Base-by-base conservation (phyloP, 2,329 filamentous ascomycete genomes). In the Aspergillus sp. region DNA sequence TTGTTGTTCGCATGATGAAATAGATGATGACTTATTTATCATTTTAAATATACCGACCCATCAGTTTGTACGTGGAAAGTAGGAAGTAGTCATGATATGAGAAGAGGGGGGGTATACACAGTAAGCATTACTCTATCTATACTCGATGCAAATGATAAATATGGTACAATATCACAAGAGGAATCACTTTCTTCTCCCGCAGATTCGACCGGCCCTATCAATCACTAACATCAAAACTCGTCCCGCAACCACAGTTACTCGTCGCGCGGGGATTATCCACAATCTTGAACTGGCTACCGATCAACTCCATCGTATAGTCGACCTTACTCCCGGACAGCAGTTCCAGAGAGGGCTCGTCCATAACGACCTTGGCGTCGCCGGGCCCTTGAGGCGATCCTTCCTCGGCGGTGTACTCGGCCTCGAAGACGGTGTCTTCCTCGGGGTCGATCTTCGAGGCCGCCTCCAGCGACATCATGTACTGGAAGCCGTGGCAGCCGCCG, bases 401-500 rank as follows among this genome's bases (percentile, higher is more conserved):
- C 32, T 76, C 72, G 6, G 63, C 50, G 14, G 55, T 22, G 46
- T 45, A 58, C 14, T 87, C 79, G 52, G 88, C 91, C 63, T 91
- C 86, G 68, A 98, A 96, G 24, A 98, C 82, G 0, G 90, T 95
- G 72, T 99, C 95, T 69, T 98, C 95, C 61, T 92, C 88, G 26
- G 84, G 72, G 54, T 85, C 81, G 16, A 89, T 77, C 55, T 86
- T 82, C 16, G 78, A 78, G 11, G 75, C 75, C 18, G 79, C 72
- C 53, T 91, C 89, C 4, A 98, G 83, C 16, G 88, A 91, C 91
- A 99, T 96, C 51, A 96, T 80, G 73, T 99, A 99, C 75, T 99
- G 95, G 76, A 99, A 99, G 53, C 95, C 95, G 77, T 99, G 95
- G 75, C 95, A 99, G 57, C 95, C 95, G 64, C 95, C 95, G 58